Conservation (phyloP, 108 stramenopile species). For the Nannochloropsis gaditana region DNA sequence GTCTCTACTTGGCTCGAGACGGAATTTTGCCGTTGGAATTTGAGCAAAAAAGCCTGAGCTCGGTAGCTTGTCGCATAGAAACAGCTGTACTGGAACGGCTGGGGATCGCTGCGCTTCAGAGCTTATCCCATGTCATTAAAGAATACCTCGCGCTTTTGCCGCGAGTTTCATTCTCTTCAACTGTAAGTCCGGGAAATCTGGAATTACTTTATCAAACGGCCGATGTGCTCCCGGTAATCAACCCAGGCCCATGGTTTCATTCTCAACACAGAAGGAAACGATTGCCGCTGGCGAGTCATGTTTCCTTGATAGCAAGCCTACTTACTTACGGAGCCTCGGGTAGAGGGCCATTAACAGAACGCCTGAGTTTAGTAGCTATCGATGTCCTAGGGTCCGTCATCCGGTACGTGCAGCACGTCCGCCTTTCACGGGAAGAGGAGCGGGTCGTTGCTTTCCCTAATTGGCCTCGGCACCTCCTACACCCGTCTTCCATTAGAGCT, state of each 20-base stretch:
- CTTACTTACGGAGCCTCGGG: background rate
- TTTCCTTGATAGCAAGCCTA: constrained; percentile 5
- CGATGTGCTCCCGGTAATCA: background rate
- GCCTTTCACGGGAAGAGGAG: background rate
- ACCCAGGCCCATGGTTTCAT: background rate
- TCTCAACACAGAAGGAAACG: background rate
- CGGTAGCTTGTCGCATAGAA: background rate
- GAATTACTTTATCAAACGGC: background rate
- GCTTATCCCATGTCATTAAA: background rate
- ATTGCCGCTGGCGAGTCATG: background rate
- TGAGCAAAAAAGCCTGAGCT: background rate
- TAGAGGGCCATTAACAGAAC: background rate
- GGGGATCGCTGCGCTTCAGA: background rate
- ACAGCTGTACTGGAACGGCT: background rate
- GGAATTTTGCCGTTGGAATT: background rate
- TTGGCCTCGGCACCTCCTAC: background rate
- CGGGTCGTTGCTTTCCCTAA: background rate
- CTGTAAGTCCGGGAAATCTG: background rate
- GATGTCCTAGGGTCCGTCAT: background rate
- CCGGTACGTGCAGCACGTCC: background rate
- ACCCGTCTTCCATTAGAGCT: background rate
- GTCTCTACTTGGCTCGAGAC: background rate
- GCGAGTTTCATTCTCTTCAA: background rate
- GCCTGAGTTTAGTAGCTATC: background rate
- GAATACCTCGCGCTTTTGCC: background rate